Conservation (phyloP, 805 yeast species). For the Candida xyloterini region DNA sequence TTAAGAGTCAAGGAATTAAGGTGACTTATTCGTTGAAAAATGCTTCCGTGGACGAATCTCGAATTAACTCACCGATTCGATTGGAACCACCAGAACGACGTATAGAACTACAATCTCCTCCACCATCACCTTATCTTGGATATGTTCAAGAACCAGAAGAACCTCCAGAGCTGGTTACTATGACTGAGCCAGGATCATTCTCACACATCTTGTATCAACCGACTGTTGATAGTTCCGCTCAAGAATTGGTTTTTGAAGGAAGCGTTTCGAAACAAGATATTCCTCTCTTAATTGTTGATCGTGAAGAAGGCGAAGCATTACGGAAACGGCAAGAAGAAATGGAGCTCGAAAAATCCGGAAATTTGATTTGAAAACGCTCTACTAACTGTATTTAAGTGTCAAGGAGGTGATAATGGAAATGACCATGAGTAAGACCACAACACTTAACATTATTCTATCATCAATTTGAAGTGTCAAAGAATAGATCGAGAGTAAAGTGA, state of each 20-base stretch:
- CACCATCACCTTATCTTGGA: constrained; percentile 36
- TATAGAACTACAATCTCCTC: constrained; percentile 35
- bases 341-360: neutral
- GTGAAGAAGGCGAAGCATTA: constrained; percentile 29
- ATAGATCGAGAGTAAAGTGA: constrained; percentile 46
- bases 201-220: constrained; percentile 31
- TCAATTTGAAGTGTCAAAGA: constrained; percentile 37
- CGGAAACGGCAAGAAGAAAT: constrained; percentile 11
- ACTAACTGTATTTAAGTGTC: constrained; percentile 1
- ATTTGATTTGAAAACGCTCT: neutral
- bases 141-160: constrained; percentile 32
- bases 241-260: constrained; percentile 19
- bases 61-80: neutral
- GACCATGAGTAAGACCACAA: constrained; percentile 12
- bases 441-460: constrained; percentile 38
- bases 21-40: constrained; percentile 24
- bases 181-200: constrained; percentile 31
- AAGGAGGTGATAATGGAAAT: constrained; percentile 1
- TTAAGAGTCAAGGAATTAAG: constrained; percentile 20
- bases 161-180: constrained; percentile 30
- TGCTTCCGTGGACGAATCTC: constrained; percentile 4
- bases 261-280: constrained; percentile 11
- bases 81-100: constrained; percentile 27
- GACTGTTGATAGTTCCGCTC: constrained; percentile 15
- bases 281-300: constrained; percentile 30